Evolutionary conservation across 768 basidiomycete species (phyloP).

Genomic region (Clitopilus hobsonii): DNA sequence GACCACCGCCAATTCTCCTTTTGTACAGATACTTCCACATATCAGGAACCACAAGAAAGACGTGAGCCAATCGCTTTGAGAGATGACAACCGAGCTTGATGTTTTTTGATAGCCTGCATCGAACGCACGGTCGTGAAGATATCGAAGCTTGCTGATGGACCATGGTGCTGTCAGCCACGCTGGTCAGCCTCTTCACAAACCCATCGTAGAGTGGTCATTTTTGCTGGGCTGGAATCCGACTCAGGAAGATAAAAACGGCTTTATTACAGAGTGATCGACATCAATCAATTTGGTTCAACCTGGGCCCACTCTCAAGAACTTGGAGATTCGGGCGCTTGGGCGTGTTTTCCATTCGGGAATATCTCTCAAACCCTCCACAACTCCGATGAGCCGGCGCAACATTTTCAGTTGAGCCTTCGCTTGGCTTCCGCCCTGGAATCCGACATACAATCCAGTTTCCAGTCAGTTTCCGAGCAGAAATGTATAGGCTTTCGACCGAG

Average conservation of each 20-base stretch:
- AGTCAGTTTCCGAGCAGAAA: too few species aligned
- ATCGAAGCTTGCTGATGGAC: too few species aligned
- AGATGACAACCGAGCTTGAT: not conserved
- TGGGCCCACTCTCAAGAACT: too few species aligned
- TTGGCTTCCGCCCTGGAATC: too few species aligned
- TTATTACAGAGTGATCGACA: slow-evolving; percentile 1
- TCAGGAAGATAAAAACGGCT: not conserved
- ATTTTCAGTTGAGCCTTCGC: not conserved
- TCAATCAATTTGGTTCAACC: not conserved
- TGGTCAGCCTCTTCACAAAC: too few species aligned
- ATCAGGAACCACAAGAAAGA: not conserved
- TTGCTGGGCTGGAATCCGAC: not conserved
- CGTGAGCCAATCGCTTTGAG: not conserved
- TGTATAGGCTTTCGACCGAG: too few species aligned
- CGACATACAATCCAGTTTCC: too few species aligned
- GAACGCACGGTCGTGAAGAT: not conserved
- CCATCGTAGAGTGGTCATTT: too few species aligned
- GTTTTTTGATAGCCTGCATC: not conserved
- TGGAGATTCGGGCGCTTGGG: not conserved
- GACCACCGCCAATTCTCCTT: not conserved
- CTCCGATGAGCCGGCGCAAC: not conserved
- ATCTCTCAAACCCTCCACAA: not conserved
- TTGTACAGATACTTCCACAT: not conserved
- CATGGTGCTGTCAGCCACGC: too few species aligned
- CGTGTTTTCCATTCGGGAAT: not conserved